phyloP scores from a whole-genome alignment of 2,329 filamentous ascomycete genomes.

The Eurotiales sp. region DNA sequence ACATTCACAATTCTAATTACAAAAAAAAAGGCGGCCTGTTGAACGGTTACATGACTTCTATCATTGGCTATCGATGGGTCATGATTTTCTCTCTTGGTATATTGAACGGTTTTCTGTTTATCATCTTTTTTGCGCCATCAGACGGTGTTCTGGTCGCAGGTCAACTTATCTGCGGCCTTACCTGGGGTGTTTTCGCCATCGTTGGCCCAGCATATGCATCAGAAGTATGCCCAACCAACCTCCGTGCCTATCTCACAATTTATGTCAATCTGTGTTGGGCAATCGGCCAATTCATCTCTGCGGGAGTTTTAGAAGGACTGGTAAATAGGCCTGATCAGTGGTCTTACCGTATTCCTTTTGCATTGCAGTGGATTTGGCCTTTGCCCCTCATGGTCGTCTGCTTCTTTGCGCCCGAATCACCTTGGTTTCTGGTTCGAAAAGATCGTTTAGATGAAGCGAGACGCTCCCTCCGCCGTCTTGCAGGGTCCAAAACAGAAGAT shows the following conservation, averaged over 20 bases:
- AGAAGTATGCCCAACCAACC: conserved; percentile 44
- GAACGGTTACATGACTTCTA: conserved; percentile 15
- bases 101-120: conserved; percentile 46
- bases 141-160: conserved; percentile 46
- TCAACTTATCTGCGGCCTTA: conserved; percentile 49
- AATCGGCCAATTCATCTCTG: conserved; percentile 50
- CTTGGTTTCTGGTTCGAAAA: conserved; percentile 16
- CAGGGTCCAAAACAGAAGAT: conserved; percentile 36
- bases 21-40: conserved; percentile 13
- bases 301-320: conserved; percentile 50
- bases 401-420: conserved; percentile 20
- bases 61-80: conserved; percentile 25
- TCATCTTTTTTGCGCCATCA: conserved; percentile 50
- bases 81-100: conserved; percentile 46
- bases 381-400: conserved; percentile 47
- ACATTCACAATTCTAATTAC: neutral
- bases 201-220: conserved; percentile 45
- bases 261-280: conserved; percentile 48
- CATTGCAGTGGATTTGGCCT: conserved; percentile 53
- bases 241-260: conserved; percentile 44
- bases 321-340: conserved; percentile 44
- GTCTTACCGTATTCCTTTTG: conserved; percentile 52
- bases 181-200: conserved; percentile 52
- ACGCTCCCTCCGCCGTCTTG: conserved; percentile 13
- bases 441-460: conserved; percentile 15